These are phyloP conservation scores for Malassezia cuniculi DNA, from an alignment of 1,284 basidiomycete species.

Conservation along the genomic window DNA sequence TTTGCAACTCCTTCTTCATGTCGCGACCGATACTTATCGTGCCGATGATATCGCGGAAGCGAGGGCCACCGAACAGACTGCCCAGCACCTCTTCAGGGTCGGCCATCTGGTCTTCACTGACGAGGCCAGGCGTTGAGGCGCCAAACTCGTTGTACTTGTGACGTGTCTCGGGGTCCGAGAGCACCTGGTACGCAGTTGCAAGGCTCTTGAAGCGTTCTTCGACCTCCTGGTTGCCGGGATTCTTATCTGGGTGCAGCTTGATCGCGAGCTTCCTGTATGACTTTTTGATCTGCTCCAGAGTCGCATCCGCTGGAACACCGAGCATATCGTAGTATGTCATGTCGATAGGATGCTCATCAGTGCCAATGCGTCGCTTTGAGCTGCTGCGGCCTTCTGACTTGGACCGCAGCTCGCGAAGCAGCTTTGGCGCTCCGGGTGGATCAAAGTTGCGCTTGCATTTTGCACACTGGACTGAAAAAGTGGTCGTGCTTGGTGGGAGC, in stretches of 20 bases:
- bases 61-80: conserved; percentile 53
- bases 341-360: conserved; percentile 42
- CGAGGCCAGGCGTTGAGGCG: conserved; percentile 38
- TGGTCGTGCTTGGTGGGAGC: conserved; percentile 25
- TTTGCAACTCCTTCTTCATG: conserved; percentile 94
- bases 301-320: conserved; percentile 61
- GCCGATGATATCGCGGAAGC: conserved; percentile 70
- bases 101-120: conserved; percentile 46
- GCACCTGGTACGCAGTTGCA: conserved; percentile 53
- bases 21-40: conserved; percentile 73
- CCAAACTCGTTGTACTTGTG: conserved; percentile 81
- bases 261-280: conserved; percentile 88
- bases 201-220: conserved; percentile 57
- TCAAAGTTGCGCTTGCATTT: conserved; percentile 37
- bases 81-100: conserved; percentile 76
- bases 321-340: conserved; percentile 53
- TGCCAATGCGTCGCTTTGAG: conserved; percentile 40
- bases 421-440: conserved; percentile 31
- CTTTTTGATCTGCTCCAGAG: conserved; percentile 80
- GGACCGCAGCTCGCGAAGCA: conserved; percentile 26
- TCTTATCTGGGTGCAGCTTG: conserved; percentile 65
- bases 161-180: conserved; percentile 71
- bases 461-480: conserved; percentile 39
- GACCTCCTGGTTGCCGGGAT: conserved; percentile 77
- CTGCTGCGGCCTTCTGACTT: conserved; percentile 17